Percentiles rank a stretch among this genome's conserved stretches.
Conservation (phyloP, 2,329 filamentous ascomycete species). For the Capronia americana region DNA sequence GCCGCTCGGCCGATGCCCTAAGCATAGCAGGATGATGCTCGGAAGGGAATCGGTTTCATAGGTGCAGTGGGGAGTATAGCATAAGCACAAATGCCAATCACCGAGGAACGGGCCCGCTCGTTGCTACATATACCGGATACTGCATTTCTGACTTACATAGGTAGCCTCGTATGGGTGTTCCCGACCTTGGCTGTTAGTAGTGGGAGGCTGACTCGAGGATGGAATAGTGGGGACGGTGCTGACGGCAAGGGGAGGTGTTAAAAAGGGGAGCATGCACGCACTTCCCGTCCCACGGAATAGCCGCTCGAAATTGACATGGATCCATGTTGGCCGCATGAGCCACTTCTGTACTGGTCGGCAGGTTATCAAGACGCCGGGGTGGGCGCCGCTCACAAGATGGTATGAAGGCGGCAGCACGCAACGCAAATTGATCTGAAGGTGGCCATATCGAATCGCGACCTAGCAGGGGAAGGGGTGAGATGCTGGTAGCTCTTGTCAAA, state of each 20-base stretch:
- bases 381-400: background rate
- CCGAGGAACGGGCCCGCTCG: background rate
- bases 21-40: background rate
- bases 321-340: background rate
- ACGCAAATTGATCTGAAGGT: background rate
- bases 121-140: background rate
- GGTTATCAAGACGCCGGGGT: background rate
- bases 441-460: background rate
- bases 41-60: background rate
- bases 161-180: background rate
- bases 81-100: background rate
- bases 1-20: no score
- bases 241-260: background rate
- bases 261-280: constrained; percentile 2
- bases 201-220: background rate
- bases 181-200: background rate
- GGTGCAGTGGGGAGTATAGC: background rate
- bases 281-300: background rate
- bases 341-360: background rate
- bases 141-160: background rate
- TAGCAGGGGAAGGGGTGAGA: background rate
- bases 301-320: background rate
- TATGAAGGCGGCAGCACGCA: background rate
- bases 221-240: constrained; percentile 4
- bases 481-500: background rate